phyloP scores from a whole-genome alignment of 2,329 filamentous ascomycete species.

The Aureobasidium sp. region DNA sequence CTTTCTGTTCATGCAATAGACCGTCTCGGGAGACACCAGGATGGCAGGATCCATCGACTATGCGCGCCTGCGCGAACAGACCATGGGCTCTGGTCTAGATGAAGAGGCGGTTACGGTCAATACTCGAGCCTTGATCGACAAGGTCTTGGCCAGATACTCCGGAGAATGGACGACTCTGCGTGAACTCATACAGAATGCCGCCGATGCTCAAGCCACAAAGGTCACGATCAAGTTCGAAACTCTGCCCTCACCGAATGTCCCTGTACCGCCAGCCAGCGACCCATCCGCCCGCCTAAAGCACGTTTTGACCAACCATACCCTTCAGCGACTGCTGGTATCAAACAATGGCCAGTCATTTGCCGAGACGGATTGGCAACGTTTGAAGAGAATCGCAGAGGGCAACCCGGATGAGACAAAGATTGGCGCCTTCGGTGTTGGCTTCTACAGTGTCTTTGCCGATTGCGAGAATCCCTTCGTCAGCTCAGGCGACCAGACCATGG shows the following conservation, averaged over 20 bases:
- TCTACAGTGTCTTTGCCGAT: constrained; percentile 97
- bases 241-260: constrained; percentile 69
- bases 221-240: constrained; percentile 93
- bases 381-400: constrained; percentile 97
- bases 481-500: constrained; percentile 88
- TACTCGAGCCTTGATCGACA: constrained; percentile 92
- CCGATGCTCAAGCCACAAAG: constrained; percentile 84
- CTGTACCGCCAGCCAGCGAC: constrained; percentile 59
- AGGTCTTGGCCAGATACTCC: constrained; percentile 91
- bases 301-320: constrained; percentile 73
- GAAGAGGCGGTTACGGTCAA: constrained; percentile 98
- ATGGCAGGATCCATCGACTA: constrained; percentile 43
- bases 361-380: constrained; percentile 81
- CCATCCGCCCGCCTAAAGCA: constrained; percentile 72
- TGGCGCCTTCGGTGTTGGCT: constrained; percentile 94
- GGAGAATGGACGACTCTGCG: constrained; percentile 85
- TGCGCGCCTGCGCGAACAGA: constrained; percentile 71
- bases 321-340: constrained; percentile 79
- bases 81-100: constrained; percentile 76
- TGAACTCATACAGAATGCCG: constrained; percentile 97
- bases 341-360: constrained; percentile 88
- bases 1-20: not conserved
- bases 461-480: constrained; percentile 97
- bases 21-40: not conserved
- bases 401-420: constrained; percentile 99